A percentile compares a stretch with the other conserved stretches of the same genome.
Evolutionary conservation across 2,329 filamentous ascomycete species (phyloP).

Genomic region (Colletotrichum cuscutae): DNA sequence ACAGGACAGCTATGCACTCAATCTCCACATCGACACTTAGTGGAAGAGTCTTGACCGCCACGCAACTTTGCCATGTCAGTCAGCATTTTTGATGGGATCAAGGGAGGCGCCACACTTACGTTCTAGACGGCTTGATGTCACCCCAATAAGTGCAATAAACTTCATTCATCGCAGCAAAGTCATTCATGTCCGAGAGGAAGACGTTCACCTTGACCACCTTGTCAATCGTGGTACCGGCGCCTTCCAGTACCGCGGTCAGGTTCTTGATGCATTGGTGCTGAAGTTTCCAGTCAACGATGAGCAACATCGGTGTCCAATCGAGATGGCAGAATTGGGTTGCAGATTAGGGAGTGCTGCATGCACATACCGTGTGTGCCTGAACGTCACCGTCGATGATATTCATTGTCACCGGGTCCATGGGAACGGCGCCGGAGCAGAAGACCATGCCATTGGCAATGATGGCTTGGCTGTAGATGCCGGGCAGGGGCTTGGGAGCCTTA

Average conservation of each 20-base stretch:
- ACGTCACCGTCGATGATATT: conserved; percentile 72
- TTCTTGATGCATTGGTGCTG: conserved; percentile 75
- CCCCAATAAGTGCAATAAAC: conserved; percentile 78
- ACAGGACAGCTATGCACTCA: conserved; percentile 46
- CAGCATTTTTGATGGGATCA: neutral
- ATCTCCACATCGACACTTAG: conserved; percentile 47
- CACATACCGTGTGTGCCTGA: conserved; percentile 68
- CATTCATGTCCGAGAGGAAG: conserved; percentile 78
- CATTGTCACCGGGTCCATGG: conserved; percentile 67
- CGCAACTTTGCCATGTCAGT: conserved; percentile 40
- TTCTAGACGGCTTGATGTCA: conserved; percentile 56
- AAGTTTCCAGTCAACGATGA: conserved; percentile 2
- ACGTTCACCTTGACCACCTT: conserved; percentile 79
- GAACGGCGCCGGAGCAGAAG: conserved; percentile 78
- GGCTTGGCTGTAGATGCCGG: conserved; percentile 59
- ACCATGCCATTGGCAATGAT: conserved; percentile 75
- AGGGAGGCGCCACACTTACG: conserved; percentile 43
- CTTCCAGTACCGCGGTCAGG: conserved; percentile 74
- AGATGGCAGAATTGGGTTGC: neutral
- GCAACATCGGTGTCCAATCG: neutral
- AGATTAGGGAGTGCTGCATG: neutral
- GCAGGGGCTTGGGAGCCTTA: conserved; percentile 53
- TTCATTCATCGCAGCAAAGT: conserved; percentile 81
- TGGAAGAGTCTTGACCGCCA: conserved; percentile 47
- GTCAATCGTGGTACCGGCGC: conserved; percentile 71